Percentiles rank a stretch among this genome's conserved stretches.
Evolutionary conservation across 805 yeast genomes (phyloP).

Genomic region (Wickerhamomyces queroliae): DNA sequence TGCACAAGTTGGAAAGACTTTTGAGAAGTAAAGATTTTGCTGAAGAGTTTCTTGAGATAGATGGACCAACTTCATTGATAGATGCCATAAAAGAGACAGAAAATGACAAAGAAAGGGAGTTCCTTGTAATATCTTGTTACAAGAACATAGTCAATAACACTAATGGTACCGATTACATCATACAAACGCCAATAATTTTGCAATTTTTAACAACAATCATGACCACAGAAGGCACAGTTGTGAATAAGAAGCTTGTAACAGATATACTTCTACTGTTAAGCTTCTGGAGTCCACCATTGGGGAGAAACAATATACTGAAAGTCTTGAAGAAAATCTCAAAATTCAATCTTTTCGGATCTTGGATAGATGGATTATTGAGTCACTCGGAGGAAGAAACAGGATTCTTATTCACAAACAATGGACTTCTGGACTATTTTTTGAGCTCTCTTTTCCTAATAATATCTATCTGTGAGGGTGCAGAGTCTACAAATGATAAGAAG

Average conservation of each 20-base stretch:
- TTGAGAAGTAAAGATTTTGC: constrained; percentile 20
- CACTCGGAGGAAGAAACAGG: constrained; percentile 13
- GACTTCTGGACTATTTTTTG: constrained; percentile 13
- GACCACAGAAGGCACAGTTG: constrained; percentile 42
- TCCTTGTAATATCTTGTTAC: constrained; percentile 42
- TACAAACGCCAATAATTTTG: constrained; percentile 17
- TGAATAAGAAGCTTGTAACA: constrained; percentile 48
- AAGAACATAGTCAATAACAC: constrained; percentile 38
- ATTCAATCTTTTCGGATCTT: constrained; percentile 14
- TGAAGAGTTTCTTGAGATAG: constrained; percentile 36
- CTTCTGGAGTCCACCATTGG: constrained; percentile 23
- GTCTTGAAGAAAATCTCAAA: constrained; percentile 15
- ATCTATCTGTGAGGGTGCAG: constrained; percentile 19
- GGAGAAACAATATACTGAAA: constrained; percentile 23
- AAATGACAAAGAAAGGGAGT: constrained; percentile 45
- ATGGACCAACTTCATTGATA: constrained; percentile 47
- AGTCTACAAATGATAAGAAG: constrained; percentile 20
- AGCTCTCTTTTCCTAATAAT: constrained; percentile 17
- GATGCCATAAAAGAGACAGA: constrained; percentile 37
- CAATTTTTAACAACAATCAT: constrained; percentile 37
- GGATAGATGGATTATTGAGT: constrained; percentile 11
- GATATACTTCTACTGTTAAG: constrained; percentile 37
- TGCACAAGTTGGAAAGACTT: constrained; percentile 19
- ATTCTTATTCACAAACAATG: constrained; percentile 12
- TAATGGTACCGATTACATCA: constrained; percentile 19